Evolutionary conservation across 768 basidiomycete species (phyloP).

Genomic region (Myochromella boudieri): DNA sequence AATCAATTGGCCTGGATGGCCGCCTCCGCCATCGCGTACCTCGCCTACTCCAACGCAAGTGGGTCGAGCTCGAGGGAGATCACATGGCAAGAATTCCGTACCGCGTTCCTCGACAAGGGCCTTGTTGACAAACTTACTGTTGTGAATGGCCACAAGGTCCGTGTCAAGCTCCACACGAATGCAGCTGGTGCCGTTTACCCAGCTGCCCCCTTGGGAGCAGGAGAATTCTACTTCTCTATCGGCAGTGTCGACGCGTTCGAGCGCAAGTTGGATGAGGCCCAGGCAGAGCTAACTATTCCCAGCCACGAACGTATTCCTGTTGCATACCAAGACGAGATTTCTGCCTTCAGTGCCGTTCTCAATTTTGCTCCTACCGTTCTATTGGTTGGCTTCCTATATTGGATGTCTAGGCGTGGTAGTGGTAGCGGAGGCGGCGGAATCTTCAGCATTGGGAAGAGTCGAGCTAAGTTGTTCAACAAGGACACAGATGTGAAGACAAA

Average conservation of each 20-base stretch:
- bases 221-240: constrained; percentile 93
- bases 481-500: constrained; percentile 91
- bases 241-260: constrained; percentile 97
- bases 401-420: constrained; percentile 74
- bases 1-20: constrained; percentile 51
- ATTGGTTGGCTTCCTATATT: constrained; percentile 87
- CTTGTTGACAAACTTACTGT: constrained; percentile 93
- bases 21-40: constrained; percentile 58
- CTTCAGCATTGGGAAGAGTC: constrained; percentile 96
- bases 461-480: constrained; percentile 94
- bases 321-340: constrained; percentile 94
- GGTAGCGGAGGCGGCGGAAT: constrained; percentile 82
- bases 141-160: constrained; percentile 86
- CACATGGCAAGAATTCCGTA: constrained; percentile 99
- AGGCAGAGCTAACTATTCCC: constrained; percentile 89
- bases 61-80: constrained; percentile 77
- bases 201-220: constrained; percentile 46
- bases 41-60: constrained; percentile 62
- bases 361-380: constrained; percentile 95
- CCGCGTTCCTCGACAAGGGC: constrained; percentile 94
- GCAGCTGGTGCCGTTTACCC: constrained; percentile 81
- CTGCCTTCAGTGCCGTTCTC: constrained; percentile 74
- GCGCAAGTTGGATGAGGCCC: constrained; percentile 91
- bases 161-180: constrained; percentile 91
- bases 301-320: constrained; percentile 94